Percentiles rank a stretch among this genome's conserved stretches.
Conservation (phyloP, 1,284 basidiomycete genomes). For the Ceratobasidium sp. region DNA sequence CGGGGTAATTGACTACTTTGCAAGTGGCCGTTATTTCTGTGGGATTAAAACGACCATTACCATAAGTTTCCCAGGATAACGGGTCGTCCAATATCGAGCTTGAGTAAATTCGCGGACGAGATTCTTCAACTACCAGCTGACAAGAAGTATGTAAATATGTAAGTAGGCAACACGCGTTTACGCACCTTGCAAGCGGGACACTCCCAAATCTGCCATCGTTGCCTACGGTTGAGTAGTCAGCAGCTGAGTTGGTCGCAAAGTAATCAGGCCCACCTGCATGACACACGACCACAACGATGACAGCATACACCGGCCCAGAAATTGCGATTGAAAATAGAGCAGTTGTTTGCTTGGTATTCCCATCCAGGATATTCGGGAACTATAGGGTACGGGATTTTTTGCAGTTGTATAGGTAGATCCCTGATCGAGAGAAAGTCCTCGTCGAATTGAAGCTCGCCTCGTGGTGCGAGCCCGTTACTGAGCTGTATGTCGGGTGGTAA, state of each 20-base stretch:
- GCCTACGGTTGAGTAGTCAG: neutral
- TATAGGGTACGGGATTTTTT: slow-evolving; percentile 31
- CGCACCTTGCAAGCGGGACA: slow-evolving; percentile 32
- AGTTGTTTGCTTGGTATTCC: slow-evolving; percentile 25
- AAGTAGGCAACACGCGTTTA: neutral
- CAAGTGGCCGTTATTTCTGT: slow-evolving; percentile 8
- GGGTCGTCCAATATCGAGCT: slow-evolving; percentile 21
- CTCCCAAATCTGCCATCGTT: slow-evolving; percentile 43
- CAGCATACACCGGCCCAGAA: slow-evolving; percentile 43
- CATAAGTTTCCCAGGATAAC: slow-evolving; percentile 32
- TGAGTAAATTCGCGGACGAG: slow-evolving; percentile 30
- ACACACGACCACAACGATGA: slow-evolving; percentile 33
- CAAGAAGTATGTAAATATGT: neutral
- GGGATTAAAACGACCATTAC: slow-evolving; percentile 22
- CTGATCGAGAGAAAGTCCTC: slow-evolving; percentile 24
- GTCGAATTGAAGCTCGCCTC: slow-evolving; percentile 12
- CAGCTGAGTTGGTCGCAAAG: no score
- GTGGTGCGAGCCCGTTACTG: neutral
- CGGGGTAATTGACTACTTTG: slow-evolving; percentile 8
- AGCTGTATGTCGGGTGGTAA: neutral
- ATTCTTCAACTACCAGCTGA: slow-evolving; percentile 14
- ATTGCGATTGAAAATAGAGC: slow-evolving; percentile 42
- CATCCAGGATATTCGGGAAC: slow-evolving; percentile 37
- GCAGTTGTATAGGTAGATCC: slow-evolving; percentile 20
- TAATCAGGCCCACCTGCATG: slow-evolving; percentile 20